A percentile compares a stretch with the other conserved stretches of the same genome.
These are phyloP conservation scores for Syzygium oleosum DNA, from an alignment of 345 rosid genomes.

Conservation along the genomic window DNA sequence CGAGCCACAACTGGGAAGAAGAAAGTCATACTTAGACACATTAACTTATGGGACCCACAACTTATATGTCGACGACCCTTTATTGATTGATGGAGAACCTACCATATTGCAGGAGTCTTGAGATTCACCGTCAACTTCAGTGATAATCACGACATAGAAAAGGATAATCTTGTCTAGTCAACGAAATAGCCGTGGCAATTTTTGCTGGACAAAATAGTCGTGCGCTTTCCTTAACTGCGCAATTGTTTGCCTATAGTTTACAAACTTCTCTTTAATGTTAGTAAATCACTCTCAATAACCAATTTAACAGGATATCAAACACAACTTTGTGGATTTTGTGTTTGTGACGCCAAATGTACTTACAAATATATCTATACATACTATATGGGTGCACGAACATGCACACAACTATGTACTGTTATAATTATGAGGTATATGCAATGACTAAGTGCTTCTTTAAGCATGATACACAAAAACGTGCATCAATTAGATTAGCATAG, in stretches of 20 bases:
- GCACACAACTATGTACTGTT: too few relatives aligned
- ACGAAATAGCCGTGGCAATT: neutral
- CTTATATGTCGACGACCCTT: neutral
- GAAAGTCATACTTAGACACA: neutral
- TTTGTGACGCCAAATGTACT: too few relatives aligned
- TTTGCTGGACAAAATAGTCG: neutral
- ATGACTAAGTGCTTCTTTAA: too few relatives aligned
- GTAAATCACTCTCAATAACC: neutral
- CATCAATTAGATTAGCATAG: too few relatives aligned
- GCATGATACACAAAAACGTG: too few relatives aligned
- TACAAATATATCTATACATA: too few relatives aligned
- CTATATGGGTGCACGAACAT: too few relatives aligned
- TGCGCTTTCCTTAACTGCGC: neutral
- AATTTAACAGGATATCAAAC: too few relatives aligned
- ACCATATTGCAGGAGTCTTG: too few relatives aligned
- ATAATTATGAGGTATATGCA: too few relatives aligned
- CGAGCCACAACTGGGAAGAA: too few relatives aligned
- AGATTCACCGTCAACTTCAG: neutral
- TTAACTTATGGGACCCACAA: neutral
- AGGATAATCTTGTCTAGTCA: neutral
- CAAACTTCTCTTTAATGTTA: neutral
- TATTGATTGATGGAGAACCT: neutral
- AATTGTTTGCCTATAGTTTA: neutral
- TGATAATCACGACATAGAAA: accelerated
- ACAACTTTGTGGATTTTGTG: too few relatives aligned